Percentiles rank a stretch among this genome's conserved stretches.
Evolutionary conservation across 257 asterid genomes (phyloP).

Genomic region (Fraxinus anomala): DNA sequence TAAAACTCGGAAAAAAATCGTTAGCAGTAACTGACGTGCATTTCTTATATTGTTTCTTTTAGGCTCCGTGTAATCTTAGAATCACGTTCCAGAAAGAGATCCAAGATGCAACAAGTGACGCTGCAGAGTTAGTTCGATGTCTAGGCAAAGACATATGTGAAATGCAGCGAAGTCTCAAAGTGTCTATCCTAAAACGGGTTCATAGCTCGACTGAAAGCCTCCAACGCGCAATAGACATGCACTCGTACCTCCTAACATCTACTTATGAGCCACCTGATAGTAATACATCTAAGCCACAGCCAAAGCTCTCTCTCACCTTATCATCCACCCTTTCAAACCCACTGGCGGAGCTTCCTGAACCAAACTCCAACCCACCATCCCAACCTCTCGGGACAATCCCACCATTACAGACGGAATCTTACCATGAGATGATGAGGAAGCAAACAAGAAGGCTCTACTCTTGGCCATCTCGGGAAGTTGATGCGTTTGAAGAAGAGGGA

Average conservation of each 20-base stretch:
- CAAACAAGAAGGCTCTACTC: slow-evolving; percentile 61
- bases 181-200: slow-evolving; percentile 45
- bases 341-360: slow-evolving; percentile 27
- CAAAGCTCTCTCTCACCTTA: slow-evolving; percentile 32
- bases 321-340: slow-evolving; percentile 36
- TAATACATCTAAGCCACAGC: slow-evolving; percentile 30
- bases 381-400: slow-evolving; percentile 23
- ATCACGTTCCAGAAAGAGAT: slow-evolving; percentile 60
- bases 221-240: slow-evolving; percentile 55
- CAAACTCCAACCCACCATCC: slow-evolving; percentile 21
- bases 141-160: slow-evolving; percentile 50
- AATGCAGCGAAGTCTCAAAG: slow-evolving; percentile 49
- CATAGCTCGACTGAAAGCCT: slow-evolving; percentile 53
- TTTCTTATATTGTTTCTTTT: not conserved
- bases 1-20: not conserved
- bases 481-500: slow-evolving; percentile 50
- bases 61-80: slow-evolving; percentile 67
- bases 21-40: not conserved
- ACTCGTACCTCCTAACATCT: slow-evolving; percentile 59
- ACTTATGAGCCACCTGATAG: slow-evolving; percentile 30
- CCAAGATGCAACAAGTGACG: slow-evolving; percentile 52
- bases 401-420: slow-evolving; percentile 35
- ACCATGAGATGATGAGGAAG: slow-evolving; percentile 59
- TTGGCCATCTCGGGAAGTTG: slow-evolving; percentile 68
- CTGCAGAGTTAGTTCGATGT: slow-evolving; percentile 56